Conservation (phyloP, 1,139 yeast genomes). For the Geotrichum siamense region DNA sequence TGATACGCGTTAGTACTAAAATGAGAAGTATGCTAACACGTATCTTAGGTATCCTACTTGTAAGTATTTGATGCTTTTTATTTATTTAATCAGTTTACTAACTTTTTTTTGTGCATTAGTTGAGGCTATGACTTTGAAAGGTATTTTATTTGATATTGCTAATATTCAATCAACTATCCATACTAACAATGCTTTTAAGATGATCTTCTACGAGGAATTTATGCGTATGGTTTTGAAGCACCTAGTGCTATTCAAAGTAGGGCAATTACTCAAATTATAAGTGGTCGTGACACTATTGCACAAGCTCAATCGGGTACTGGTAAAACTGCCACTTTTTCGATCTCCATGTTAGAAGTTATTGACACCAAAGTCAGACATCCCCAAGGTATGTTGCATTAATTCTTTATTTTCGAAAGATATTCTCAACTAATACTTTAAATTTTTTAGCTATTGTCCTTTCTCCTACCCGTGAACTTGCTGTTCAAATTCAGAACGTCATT, state of each 20-base stretch:
- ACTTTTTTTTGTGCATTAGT: constrained; percentile 13
- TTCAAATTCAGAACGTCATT: constrained; percentile 80
- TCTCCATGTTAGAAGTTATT: constrained; percentile 78
- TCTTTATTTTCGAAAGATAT: constrained; percentile 7
- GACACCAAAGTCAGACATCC: constrained; percentile 43
- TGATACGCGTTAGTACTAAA: constrained; percentile 12
- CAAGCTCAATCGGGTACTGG: constrained; percentile 99
- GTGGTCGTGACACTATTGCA: constrained; percentile 88
- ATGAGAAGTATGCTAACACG: constrained; percentile 14
- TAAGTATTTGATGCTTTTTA: constrained; percentile 1
- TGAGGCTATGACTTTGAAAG: constrained; percentile 20
- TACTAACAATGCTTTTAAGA: constrained; percentile 11
- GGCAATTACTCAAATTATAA: constrained; percentile 86
- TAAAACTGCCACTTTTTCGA: constrained; percentile 92
- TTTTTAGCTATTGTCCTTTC: constrained; percentile 69
- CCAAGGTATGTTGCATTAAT: constrained; percentile 40
- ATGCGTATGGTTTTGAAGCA: constrained; percentile 90
- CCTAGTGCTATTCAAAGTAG: constrained; percentile 95
- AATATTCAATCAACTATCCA: background rate
- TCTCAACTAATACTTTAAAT: background rate
- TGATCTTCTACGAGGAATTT: constrained; percentile 46
- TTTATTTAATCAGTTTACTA: background rate
- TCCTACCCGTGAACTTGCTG: constrained; percentile 94
- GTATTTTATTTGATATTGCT: constrained; percentile 4
- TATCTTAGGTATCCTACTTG: constrained; percentile 14